Evolutionary conservation across 495 filamentous ascomycete genomes (phyloP), one percentile per base, ranked within the genome.

Genomic region (Trichocladium uniseriatum): DNA sequence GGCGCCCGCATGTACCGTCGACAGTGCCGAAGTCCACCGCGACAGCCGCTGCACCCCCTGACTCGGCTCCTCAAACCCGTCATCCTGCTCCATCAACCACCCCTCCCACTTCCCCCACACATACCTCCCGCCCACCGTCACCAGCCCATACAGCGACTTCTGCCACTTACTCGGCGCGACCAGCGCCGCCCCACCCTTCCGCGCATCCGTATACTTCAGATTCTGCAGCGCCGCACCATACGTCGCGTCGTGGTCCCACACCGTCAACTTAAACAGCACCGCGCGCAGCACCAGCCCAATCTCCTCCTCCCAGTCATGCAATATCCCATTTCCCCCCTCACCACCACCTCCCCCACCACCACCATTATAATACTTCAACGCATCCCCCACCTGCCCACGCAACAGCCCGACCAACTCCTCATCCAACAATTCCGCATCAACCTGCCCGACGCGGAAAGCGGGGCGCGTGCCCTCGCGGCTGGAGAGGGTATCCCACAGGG

Each of bases 171-270:
- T 83, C 2, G 79, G 79, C 8, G 79, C 65, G 10, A 77, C 73
- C 49, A 82, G 65, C 2, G 82, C 76, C 0, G 78, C 70, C 1
- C 80, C 78, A 31, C 68, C 72, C 43, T 76, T 74, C 48, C 92
- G 78, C 34, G 89, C 90, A 61, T 97, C 92, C 19, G 83, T 84
- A 59, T 94, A 96, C 57, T 81, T 80, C 8, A 97, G 78, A 49
- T 92, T 92, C 60, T 97, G 92, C 24, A 99, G 70, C 4, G 86
- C 82, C 14, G 94, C 94, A 48, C 92, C 92, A 62, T 99, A 99
- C 0, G 86, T 90, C 16, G 94, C 84, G 68, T 95, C 69, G 63
- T 95, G 86, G 62, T 97, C 90, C 92, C 92, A 99, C 43, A 97
- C 86, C 1, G 85, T 85, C 51, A 99, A 76, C 64, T 97, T 97